Conservation (phyloP, 257 asterid genomes). For the Avicennia marina region DNA sequence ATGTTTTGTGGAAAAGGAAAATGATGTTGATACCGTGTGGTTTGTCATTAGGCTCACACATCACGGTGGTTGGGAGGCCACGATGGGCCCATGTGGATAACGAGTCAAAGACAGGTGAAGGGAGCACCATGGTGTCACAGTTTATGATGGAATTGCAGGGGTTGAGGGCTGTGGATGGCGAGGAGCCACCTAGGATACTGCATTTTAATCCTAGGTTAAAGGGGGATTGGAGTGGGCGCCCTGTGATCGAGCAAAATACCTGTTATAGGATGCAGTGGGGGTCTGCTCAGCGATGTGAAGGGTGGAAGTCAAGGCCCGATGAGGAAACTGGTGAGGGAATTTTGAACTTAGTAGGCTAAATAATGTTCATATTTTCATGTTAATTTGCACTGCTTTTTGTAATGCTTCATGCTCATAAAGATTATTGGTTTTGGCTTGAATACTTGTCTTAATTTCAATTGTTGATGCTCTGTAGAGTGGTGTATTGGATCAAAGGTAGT, state of each 20-base stretch:
- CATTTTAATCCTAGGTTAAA: slow-evolving; percentile 87
- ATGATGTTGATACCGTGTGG: slow-evolving; percentile 84
- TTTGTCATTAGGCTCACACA: slow-evolving; percentile 78
- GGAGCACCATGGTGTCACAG: slow-evolving; percentile 55
- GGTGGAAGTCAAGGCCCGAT: slow-evolving; percentile 74
- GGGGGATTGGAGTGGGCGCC: slow-evolving; percentile 91
- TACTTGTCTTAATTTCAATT: too few species aligned
- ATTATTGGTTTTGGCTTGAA: too few species aligned
- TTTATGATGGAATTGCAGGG: slow-evolving; percentile 91
- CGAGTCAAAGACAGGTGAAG: slow-evolving; percentile 35
- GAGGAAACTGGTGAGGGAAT: slow-evolving; percentile 73
- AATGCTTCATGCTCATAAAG: too few species aligned
- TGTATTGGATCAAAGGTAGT: too few species aligned
- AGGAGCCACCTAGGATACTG: slow-evolving; percentile 89
- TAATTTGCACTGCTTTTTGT: too few species aligned
- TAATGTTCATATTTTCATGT: neutral
- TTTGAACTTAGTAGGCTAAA: too few species aligned
- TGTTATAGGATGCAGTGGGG: slow-evolving; percentile 99
- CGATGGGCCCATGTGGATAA: slow-evolving; percentile 42
- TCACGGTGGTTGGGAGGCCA: slow-evolving; percentile 79
- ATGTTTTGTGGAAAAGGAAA: slow-evolving; percentile 35
- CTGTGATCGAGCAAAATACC: slow-evolving; percentile 82
- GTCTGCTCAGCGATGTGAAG: slow-evolving; percentile 75
- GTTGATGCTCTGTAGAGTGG: too few species aligned
- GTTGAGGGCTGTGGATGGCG: slow-evolving; percentile 80